A percentile compares a stretch with the other conserved stretches of the same genome.
These are phyloP conservation scores for Erigeron canadensis DNA, from an alignment of 129 eudicot genomes.

Conservation along the genomic window DNA sequence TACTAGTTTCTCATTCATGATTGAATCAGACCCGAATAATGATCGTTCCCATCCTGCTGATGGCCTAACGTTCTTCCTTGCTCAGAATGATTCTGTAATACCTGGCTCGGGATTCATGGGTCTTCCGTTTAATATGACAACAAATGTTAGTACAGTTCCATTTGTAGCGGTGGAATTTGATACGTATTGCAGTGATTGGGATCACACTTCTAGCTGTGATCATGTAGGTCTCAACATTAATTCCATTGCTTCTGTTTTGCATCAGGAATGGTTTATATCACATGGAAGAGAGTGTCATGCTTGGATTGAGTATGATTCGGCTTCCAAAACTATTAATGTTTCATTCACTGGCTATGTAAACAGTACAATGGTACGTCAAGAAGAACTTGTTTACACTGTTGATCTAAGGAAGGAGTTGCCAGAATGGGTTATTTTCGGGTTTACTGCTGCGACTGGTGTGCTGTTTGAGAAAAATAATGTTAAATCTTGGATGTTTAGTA, in stretches of 20 bases:
- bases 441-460: slow-evolving; percentile 18
- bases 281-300: slow-evolving; percentile 39
- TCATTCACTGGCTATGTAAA: slow-evolving; percentile 34
- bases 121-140: neutral
- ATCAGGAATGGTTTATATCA: slow-evolving; percentile 31
- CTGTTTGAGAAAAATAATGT: slow-evolving; percentile 11
- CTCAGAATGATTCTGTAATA: slow-evolving; percentile 12
- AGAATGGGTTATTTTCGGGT: slow-evolving; percentile 26
- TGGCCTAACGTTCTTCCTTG: slow-evolving; percentile 39
- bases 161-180: slow-evolving; percentile 63
- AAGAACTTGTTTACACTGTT: slow-evolving; percentile 30
- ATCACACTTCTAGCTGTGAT: slow-evolving; percentile 24
- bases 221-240: slow-evolving; percentile 45
- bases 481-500: slow-evolving; percentile 30
- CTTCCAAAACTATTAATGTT: slow-evolving; percentile 26
- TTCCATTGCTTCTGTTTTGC: slow-evolving; percentile 30
- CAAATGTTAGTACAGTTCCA: neutral
- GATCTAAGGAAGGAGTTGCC: slow-evolving; percentile 9
- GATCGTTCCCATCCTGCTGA: neutral
- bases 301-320: slow-evolving; percentile 42
- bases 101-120: slow-evolving; percentile 25
- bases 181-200: slow-evolving; percentile 35
- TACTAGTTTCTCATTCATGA: slow-evolving; percentile 32
- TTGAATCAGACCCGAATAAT: neutral
- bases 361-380: neutral